phyloP scores from a whole-genome alignment of 2,329 filamentous ascomycete genomes.

The Aspergillus brunneoviolaceus region DNA sequence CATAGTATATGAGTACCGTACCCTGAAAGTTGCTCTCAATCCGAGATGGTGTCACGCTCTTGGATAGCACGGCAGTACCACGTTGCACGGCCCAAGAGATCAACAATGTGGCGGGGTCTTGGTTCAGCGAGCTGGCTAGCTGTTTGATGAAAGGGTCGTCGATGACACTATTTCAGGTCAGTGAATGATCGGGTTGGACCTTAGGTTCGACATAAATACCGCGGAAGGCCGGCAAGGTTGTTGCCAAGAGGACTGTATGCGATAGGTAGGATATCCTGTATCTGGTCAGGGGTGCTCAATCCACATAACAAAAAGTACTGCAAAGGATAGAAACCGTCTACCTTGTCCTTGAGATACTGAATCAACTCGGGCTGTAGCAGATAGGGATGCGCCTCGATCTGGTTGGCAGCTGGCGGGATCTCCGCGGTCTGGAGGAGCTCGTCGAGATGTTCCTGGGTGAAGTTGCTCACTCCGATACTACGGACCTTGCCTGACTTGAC shows the following conservation, averaged over 20 bases:
- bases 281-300: not conserved
- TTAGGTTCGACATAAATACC: conserved; percentile 18
- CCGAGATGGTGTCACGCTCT: conserved; percentile 54
- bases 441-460: conserved; percentile 42
- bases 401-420: conserved; percentile 61
- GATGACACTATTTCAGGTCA: conserved; percentile 48
- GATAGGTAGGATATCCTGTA: conserved; percentile 50
- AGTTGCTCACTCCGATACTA: conserved; percentile 36
- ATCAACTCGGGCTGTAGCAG: conserved; percentile 59
- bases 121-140: conserved; percentile 61
- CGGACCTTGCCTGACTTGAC: conserved; percentile 35
- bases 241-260: conserved; percentile 63
- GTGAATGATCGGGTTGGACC: not conserved
- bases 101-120: conserved; percentile 56
- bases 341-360: conserved; percentile 53
- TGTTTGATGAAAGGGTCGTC: conserved; percentile 61
- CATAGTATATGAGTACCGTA: conserved; percentile 10
- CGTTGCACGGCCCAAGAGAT: conserved; percentile 57
- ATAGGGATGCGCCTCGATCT: conserved; percentile 67
- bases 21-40: conserved; percentile 52
- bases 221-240: conserved; percentile 35
- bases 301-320: not conserved
- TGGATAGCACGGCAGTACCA: conserved; percentile 55
- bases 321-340: conserved; percentile 27
- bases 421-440: conserved; percentile 42